These are phyloP conservation scores for Aspergillus fijiensis DNA, from an alignment of 2,329 filamentous ascomycete genomes.

Conservation along the genomic window DNA sequence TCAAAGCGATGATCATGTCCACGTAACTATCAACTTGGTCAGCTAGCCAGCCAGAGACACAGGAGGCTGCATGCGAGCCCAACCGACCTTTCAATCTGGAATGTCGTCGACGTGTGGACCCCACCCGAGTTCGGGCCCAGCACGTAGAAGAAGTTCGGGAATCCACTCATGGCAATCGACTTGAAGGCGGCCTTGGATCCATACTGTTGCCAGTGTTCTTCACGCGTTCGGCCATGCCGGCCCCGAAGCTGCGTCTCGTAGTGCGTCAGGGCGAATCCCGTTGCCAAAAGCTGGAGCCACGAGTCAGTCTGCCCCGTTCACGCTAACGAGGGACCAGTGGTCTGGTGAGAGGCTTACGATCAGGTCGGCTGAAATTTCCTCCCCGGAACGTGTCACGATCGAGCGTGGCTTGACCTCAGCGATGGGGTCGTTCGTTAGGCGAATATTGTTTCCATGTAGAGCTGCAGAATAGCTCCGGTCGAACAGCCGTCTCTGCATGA, in stretches of 20 bases:
- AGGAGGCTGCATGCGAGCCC: neutral
- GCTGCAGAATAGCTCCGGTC: slow-evolving; percentile 10
- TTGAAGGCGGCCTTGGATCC: slow-evolving; percentile 23
- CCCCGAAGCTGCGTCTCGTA: slow-evolving; percentile 8
- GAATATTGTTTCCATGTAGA: slow-evolving; percentile 1
- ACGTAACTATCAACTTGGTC: slow-evolving; percentile 6
- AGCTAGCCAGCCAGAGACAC: neutral
- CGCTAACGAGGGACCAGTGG: neutral
- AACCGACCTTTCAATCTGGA: slow-evolving; percentile 17
- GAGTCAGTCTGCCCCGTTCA: neutral
- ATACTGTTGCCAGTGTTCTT: slow-evolving; percentile 20
- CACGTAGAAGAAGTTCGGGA: slow-evolving; percentile 28
- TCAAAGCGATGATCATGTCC: slow-evolving; percentile 16
- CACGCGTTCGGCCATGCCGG: slow-evolving; percentile 14
- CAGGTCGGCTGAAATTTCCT: slow-evolving; percentile 5
- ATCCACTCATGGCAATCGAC: slow-evolving; percentile 23
- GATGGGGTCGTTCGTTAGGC: slow-evolving; percentile 11
- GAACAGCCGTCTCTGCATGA: slow-evolving; percentile 15
- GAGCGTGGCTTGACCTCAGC: neutral
- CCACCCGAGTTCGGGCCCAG: slow-evolving; percentile 21
- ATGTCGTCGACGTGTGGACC: slow-evolving; percentile 18
- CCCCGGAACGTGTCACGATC: slow-evolving; percentile 2
- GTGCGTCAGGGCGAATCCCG: slow-evolving; percentile 18
- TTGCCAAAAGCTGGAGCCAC: slow-evolving; percentile 17
- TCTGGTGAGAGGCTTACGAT: slow-evolving; percentile 11